phyloP scores from a whole-genome alignment of 176 grass and related monocot species.

The Zoysia pacifica region DNA sequence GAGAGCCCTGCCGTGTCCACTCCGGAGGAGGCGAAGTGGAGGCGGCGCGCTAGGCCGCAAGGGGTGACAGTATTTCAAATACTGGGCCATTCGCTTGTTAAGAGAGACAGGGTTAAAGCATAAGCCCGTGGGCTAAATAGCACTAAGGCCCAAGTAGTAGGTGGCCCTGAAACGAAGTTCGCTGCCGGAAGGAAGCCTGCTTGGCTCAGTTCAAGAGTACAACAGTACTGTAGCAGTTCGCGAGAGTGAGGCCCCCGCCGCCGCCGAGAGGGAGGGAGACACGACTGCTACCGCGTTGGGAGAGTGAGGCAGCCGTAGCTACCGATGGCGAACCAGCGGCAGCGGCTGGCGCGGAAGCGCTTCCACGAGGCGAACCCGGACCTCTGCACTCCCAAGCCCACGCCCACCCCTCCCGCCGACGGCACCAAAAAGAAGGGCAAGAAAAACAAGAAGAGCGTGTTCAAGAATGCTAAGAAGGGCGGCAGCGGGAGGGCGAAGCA shows the following conservation, averaged over 20 bases:
- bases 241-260: neutral
- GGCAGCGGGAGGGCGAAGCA: slow-evolving; percentile 60
- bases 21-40: too few relatives aligned
- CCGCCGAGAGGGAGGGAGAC: slow-evolving; percentile 13
- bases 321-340: slow-evolving; percentile 80
- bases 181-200: too few relatives aligned
- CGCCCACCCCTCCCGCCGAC: slow-evolving; percentile 31
- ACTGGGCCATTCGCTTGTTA: too few relatives aligned
- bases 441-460: slow-evolving; percentile 50
- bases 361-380: slow-evolving; percentile 70
- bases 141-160: too few relatives aligned
- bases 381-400: slow-evolving; percentile 46
- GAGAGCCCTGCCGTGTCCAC: too few relatives aligned
- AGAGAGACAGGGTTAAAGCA: too few relatives aligned
- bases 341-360: slow-evolving; percentile 61
- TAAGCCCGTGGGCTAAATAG: too few relatives aligned
- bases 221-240: too few relatives aligned
- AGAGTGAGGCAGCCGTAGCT: neutral
- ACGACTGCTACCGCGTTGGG: neutral
- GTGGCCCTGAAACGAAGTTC: too few relatives aligned
- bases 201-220: too few relatives aligned
- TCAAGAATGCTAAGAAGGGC: slow-evolving; percentile 53
- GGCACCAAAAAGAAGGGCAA: slow-evolving; percentile 45
- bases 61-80: too few relatives aligned
- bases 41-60: too few relatives aligned